Evolutionary conservation across 441 rosid species (phyloP).

Genomic region (Heliophila coronopifolia): DNA sequence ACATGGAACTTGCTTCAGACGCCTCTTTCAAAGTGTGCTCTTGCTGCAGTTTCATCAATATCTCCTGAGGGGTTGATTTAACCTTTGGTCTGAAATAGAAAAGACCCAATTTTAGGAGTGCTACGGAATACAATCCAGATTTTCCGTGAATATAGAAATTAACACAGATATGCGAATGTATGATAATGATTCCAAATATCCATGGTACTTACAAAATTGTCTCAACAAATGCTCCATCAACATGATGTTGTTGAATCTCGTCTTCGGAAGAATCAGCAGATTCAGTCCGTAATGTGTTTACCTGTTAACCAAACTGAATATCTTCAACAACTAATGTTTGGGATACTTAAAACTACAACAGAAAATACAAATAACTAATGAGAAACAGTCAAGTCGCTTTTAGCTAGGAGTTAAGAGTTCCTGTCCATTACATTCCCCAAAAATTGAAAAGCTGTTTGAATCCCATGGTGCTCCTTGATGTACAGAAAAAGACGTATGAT

Average conservation of each 20-base stretch:
- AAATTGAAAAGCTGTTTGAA: constrained; percentile 78
- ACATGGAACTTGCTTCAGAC: constrained; percentile 72
- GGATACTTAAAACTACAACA: constrained; percentile 6
- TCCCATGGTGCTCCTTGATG: constrained; percentile 79
- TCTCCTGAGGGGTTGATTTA: constrained; percentile 80
- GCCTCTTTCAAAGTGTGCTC: constrained; percentile 52
- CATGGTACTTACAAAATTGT: constrained; percentile 63
- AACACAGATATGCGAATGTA: constrained; percentile 2
- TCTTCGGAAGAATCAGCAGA: constrained; percentile 57
- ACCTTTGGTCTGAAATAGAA: constrained; percentile 61
- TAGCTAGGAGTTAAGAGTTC: constrained; percentile 14
- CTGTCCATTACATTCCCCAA: constrained; percentile 66
- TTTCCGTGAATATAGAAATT: constrained; percentile 9
- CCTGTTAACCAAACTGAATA: constrained; percentile 38
- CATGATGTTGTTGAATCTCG: constrained; percentile 70
- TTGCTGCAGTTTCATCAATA: constrained; percentile 75
- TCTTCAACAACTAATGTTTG: constrained; percentile 9
- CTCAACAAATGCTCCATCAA: constrained; percentile 93
- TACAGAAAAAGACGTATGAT: constrained; percentile 79
- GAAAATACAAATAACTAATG: not conserved
- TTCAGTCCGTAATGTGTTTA: constrained; percentile 61
- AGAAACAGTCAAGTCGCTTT: not conserved
- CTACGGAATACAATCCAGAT: constrained; percentile 17
- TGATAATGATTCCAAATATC: constrained; percentile 11
- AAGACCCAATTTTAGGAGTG: constrained; percentile 5